Evolutionary conservation across 495 filamentous ascomycete genomes (phyloP), one percentile per base, ranked within the genome.

Genomic region (Oidiodendron maius): DNA sequence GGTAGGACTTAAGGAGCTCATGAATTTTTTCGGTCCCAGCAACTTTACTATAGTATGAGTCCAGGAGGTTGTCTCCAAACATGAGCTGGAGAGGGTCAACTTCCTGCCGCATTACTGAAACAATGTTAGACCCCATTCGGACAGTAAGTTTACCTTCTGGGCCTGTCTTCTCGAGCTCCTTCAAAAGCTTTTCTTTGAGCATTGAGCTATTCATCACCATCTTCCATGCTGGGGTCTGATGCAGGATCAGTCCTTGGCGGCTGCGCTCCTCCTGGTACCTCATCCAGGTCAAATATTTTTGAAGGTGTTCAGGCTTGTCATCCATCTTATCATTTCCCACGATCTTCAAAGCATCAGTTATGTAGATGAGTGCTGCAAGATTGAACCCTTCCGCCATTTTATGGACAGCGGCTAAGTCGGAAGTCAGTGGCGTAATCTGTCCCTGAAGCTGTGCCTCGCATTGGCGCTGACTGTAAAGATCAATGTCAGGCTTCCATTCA

Each of bases 381-480:
- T 34, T 8, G 9, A 34, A 9, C n/a, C n/a, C 28, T 34, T 34
- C 9, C 28, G 28, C n/a, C 28, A 34, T 34, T 34, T n/a, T 34
- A 8, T 34, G 8, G n/a, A 8, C 28, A 34, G 8, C 28, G n/a
- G 8, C 28, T n/a, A 34, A 34, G 28, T 34, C n/a, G 34, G 38
- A 34, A 70, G 50, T 52, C 3, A 51, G 52, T 13, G 53, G 28
- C 17, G 38, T 24, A 56, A 57, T 12, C 46, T 36, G n/a, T 46
- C 58, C 23, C n/a, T 9, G n/a, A 9, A 34, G n/a, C 9, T 34
- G n/a, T 34, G 28, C 1, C 59, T 62, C n/a, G 62, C 59, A 0
- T 75, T 78, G 1, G 76, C 72, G 40, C 79, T 78, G 0, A 81
- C 21, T 24, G 9, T 28, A 53, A 6, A 71, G 68, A 37, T 75